Evolutionary conservation across 1,284 basidiomycete species (phyloP), one percentile per base, ranked within the genome.

Genomic region (Taiwanofungus camphoratus): DNA sequence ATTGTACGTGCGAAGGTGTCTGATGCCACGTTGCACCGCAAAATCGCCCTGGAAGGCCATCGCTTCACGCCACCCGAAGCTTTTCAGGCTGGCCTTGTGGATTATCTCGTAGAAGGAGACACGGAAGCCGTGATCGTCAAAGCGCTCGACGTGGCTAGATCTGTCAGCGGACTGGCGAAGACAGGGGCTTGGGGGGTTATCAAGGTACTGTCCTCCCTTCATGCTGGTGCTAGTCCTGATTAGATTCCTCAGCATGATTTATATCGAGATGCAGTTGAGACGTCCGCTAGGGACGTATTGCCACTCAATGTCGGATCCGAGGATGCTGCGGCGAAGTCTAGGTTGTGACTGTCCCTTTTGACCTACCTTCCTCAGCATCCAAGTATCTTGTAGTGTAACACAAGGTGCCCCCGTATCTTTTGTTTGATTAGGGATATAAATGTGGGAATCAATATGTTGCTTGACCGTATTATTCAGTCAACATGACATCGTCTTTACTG

Each of bases 11-110:
- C 76, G 23, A 92, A 91, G 56, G 68, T 90, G 16, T 68, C 79
- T 2, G 70, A 79, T 53, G 70, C 74, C 21, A 63, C 62, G 13
- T 56, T 84, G 4, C 75, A 83, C 15, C 79, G 91, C 30, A 83
- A 88, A 57, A 81, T 92, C 24, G 78, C 85, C 8, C 71, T 95
- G 5, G 88, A 92, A 56, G 93, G 88, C 1, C 77, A 90, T 54
- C 76, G 89, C 31, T 94, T 92, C 65, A 80, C 82, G 1, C 82
- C 91, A 5, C 51, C 66, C 11, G 91, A 95, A 59, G 83, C 89
- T 1, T 65, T 82, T 6, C 62, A 74, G 8, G 71, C 69, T 13
- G 84, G 87, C 4, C 62, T 96, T 11, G 66, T 96, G 19, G 93
- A 96, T 60, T 70, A 77, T 49, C 58, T 87, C 36, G 87, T 79